Evolutionary conservation across 345 rosid genomes (phyloP).

Genomic region (Sisymbrium irio): DNA sequence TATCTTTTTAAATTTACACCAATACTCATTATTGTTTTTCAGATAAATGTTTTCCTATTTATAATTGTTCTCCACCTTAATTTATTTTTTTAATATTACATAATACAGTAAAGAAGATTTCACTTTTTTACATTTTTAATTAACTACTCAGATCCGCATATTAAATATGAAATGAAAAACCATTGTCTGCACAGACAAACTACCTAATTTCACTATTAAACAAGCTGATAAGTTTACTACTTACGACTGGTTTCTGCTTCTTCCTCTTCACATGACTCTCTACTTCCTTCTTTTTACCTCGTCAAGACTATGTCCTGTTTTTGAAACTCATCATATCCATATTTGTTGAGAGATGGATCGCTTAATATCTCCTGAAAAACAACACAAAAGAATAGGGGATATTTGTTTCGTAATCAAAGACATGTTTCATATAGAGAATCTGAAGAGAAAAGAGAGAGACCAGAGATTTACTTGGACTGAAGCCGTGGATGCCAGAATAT

Average conservation of each 20-base stretch:
- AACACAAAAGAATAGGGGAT: neutral
- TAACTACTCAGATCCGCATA: too few species aligned
- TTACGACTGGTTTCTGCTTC: neutral
- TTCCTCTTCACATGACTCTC: neutral
- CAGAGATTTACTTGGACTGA: slow-evolving; percentile 6
- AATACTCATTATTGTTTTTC: too few species aligned
- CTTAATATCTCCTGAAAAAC: slow-evolving; percentile 8
- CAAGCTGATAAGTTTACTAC: neutral
- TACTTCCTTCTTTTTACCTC: neutral
- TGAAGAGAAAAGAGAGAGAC: neutral
- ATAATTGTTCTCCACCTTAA: too few species aligned
- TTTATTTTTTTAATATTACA: too few species aligned
- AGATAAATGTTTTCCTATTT: too few species aligned
- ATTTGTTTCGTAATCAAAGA: slow-evolving; percentile 4
- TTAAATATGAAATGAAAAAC: too few species aligned
- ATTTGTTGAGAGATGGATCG: neutral
- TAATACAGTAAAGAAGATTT: too few species aligned
- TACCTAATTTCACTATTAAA: neutral
- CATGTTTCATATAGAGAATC: neutral
- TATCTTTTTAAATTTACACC: too few species aligned
- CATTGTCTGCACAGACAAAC: too few species aligned
- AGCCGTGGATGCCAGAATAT: neutral
- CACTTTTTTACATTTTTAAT: too few species aligned
- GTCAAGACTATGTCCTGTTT: neutral
- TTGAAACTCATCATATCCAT: neutral